These are phyloP conservation scores for Stachybotrys chartarum DNA, from an alignment of 2,329 filamentous ascomycete species.

Conservation along the genomic window DNA sequence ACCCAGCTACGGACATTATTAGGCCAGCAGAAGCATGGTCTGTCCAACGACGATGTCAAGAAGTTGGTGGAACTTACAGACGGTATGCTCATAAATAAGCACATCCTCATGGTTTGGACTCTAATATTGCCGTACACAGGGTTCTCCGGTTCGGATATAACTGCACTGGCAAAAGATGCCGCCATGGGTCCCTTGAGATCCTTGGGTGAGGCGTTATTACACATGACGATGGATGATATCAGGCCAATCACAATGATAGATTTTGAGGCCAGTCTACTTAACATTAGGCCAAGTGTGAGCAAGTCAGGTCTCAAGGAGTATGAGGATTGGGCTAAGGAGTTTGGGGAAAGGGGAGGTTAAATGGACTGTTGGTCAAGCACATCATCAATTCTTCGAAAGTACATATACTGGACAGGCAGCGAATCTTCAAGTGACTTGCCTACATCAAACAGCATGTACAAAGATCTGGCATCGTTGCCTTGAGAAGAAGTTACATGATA, in stretches of 20 bases:
- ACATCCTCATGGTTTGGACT: neutral
- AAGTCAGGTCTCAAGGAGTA: constrained; percentile 79
- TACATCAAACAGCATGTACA: too few relatives aligned
- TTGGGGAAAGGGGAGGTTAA: constrained; percentile 81
- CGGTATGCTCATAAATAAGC: constrained; percentile 43
- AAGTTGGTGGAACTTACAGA: constrained; percentile 74
- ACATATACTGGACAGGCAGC: neutral
- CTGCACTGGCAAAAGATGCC: constrained; percentile 91
- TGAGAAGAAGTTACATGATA: too few relatives aligned
- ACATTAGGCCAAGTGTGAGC: constrained; percentile 85
- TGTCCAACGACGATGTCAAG: constrained; percentile 65
- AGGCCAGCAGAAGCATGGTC: constrained; percentile 77
- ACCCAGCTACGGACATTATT: constrained; percentile 73
- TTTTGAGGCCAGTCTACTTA: constrained; percentile 75
- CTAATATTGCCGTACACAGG: constrained; percentile 40
- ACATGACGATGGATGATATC: constrained; percentile 93
- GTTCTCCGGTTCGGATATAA: constrained; percentile 97
- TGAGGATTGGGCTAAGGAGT: constrained; percentile 90
- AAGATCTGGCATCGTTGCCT: too few relatives aligned
- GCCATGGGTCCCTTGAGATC: constrained; percentile 94
- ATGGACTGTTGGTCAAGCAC: neutral
- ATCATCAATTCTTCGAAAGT: neutral
- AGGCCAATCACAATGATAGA: constrained; percentile 76
- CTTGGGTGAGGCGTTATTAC: constrained; percentile 79
- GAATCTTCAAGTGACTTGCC: too few relatives aligned